phyloP scores from a whole-genome alignment of 345 rosid genomes.

The Syzygium aqueum region DNA sequence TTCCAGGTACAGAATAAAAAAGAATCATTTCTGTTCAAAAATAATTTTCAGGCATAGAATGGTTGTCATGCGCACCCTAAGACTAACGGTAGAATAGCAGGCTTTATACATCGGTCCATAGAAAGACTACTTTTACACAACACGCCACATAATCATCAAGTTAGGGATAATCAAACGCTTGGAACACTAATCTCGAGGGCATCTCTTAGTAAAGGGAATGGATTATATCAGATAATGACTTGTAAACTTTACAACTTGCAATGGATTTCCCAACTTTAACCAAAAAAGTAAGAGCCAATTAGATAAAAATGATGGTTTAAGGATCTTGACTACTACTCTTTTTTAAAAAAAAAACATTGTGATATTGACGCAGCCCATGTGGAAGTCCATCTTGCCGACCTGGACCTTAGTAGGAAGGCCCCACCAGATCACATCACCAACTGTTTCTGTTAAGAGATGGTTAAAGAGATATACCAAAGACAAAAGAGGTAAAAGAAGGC shows the following conservation, averaged over 20 bases:
- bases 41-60: no score
- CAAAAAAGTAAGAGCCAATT: neutral
- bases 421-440: neutral
- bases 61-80: no score
- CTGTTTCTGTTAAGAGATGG: conserved; percentile 13
- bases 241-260: neutral
- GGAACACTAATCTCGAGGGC: neutral
- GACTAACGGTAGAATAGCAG: neutral
- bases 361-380: neutral
- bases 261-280: neutral
- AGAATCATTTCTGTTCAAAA: no score
- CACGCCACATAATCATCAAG: neutral
- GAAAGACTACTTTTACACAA: neutral
- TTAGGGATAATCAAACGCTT: neutral
- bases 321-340: neutral
- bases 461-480: conserved; percentile 2
- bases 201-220: neutral
- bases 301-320: neutral
- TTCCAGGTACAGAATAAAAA: no score
- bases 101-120: neutral
- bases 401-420: neutral
- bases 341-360: neutral
- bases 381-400: neutral
- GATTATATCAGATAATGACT: neutral
- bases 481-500: neutral